Evolutionary conservation across 306 rosid species (phyloP).

Genomic region (Rosa chinensis): DNA sequence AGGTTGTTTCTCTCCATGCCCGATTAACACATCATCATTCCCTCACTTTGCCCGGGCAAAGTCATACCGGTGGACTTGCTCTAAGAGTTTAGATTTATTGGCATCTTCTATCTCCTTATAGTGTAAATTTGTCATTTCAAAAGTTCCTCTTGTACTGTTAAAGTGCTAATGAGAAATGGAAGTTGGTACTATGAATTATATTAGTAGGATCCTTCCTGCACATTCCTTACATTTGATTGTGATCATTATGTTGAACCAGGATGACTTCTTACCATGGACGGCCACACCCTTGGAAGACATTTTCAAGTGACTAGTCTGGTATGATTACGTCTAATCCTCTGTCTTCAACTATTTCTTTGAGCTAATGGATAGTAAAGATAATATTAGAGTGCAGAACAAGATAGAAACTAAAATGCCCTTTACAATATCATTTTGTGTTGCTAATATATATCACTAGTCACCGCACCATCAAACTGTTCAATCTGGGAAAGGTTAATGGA

Average conservation of each 20-base stretch:
- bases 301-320: slow-evolving; percentile 94
- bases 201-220: background rate
- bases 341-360: background rate
- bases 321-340: slow-evolving; percentile 25
- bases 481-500: too few species aligned
- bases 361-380: background rate
- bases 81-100: background rate
- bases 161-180: slow-evolving; percentile 1
- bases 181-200: background rate
- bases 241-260: slow-evolving; percentile 50
- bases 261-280: slow-evolving; percentile 92
- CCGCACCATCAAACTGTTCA: too few species aligned
- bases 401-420: background rate
- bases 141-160: background rate
- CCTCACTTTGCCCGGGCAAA: too few species aligned
- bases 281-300: slow-evolving; percentile 97
- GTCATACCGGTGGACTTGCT: too few species aligned
- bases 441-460: background rate
- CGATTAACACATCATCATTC: too few species aligned
- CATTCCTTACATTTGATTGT: slow-evolving; percentile 24
- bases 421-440: background rate
- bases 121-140: background rate
- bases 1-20: too few species aligned
- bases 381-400: background rate
- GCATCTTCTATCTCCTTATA: background rate